A percentile compares a stretch with the other conserved stretches of the same genome.
These are phyloP conservation scores for Maudiozyma humilis DNA, from an alignment of 1,139 yeast species.

Conservation along the genomic window DNA sequence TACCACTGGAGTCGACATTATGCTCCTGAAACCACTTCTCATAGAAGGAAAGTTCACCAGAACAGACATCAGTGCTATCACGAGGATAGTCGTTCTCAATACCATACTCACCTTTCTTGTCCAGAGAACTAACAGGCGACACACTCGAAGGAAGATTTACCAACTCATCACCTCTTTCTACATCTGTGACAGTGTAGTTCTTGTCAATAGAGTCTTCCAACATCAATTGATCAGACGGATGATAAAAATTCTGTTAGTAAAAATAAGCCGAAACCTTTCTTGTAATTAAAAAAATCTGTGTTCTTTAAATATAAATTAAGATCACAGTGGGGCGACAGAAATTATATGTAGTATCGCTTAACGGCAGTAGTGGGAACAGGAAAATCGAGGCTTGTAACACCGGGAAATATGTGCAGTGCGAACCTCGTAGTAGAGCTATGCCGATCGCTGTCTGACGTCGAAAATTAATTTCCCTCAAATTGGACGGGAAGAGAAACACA, in stretches of 20 bases:
- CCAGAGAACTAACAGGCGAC: background rate
- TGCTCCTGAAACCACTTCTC: slow-evolving; percentile 7
- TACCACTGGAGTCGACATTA: slow-evolving; percentile 42
- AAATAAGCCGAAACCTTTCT: too few relatives aligned
- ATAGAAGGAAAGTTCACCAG: background rate
- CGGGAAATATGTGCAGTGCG: background rate
- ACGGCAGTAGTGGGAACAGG: too few relatives aligned
- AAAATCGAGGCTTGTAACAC: background rate
- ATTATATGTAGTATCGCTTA: too few relatives aligned
- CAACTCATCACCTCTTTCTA: background rate
- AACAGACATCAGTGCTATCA: background rate
- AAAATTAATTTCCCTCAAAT: background rate
- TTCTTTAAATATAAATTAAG: too few relatives aligned
- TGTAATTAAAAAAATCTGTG: too few relatives aligned
- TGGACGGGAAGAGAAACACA: background rate
- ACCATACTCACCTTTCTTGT: background rate
- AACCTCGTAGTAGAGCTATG: background rate
- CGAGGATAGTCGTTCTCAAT: background rate
- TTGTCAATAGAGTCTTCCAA: background rate
- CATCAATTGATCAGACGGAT: background rate
- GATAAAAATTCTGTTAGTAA: too few relatives aligned
- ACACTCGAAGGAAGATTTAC: background rate
- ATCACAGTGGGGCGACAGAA: too few relatives aligned
- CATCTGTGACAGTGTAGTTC: background rate
- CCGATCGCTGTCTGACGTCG: background rate